Conservation (phyloP, 495 filamentous ascomycete genomes). For the Saxophila tyrrhenica region DNA sequence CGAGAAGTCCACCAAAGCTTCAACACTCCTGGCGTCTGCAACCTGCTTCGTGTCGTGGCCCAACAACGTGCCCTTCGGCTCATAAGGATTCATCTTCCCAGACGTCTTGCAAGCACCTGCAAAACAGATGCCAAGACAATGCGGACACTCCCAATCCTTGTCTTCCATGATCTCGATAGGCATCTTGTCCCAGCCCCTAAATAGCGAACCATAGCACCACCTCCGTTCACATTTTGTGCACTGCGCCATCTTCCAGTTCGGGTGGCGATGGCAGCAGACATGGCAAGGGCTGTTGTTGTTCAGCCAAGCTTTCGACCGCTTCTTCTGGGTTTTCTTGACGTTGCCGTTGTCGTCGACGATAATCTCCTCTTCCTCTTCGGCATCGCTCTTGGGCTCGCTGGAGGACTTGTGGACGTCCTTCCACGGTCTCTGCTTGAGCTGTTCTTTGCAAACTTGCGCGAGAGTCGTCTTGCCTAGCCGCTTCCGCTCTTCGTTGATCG, state of each 20-base stretch:
- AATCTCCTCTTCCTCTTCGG: slow-evolving; percentile 30
- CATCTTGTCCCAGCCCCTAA: slow-evolving; percentile 76
- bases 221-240: slow-evolving; percentile 62
- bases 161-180: slow-evolving; percentile 69
- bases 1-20: slow-evolving; percentile 74
- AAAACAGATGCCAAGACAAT: slow-evolving; percentile 72
- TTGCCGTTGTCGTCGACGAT: slow-evolving; percentile 32
- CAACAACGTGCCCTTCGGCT: slow-evolving; percentile 70
- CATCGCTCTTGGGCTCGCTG: slow-evolving; percentile 22
- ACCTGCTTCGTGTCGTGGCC: slow-evolving; percentile 82
- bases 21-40: slow-evolving; percentile 78
- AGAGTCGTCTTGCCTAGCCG: slow-evolving; percentile 58
- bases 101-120: slow-evolving; percentile 62
- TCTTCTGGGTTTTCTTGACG: slow-evolving; percentile 39
- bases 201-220: slow-evolving; percentile 85
- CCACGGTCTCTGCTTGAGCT: slow-evolving; percentile 61
- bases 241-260: slow-evolving; percentile 65
- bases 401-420: slow-evolving; percentile 41
- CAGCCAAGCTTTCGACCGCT: slow-evolving; percentile 34
- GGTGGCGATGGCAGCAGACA: slow-evolving; percentile 63
- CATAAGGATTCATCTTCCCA: slow-evolving; percentile 53
- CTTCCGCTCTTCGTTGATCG: slow-evolving; percentile 52
- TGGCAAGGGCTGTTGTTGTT: slow-evolving; percentile 53
- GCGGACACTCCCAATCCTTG: slow-evolving; percentile 74
- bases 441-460: slow-evolving; percentile 82